A percentile compares a stretch with the other conserved stretches of the same genome.
These are phyloP conservation scores for Aspergillus pseudonomiae DNA, from an alignment of 2,329 filamentous ascomycete genomes.

Conservation along the genomic window DNA sequence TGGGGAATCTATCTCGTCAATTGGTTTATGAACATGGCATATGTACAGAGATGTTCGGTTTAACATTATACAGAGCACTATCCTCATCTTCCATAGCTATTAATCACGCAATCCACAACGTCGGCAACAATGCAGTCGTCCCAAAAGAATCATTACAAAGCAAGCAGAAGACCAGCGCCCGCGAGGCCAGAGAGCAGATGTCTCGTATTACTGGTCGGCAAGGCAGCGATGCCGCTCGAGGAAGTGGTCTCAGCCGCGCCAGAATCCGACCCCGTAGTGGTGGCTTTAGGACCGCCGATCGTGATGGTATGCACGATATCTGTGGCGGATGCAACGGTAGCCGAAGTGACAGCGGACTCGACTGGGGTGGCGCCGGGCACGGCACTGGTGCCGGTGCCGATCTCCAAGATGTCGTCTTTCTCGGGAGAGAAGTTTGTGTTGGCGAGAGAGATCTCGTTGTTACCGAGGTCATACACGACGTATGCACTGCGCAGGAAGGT, in stretches of 20 bases:
- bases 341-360: constrained; percentile 10
- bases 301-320: not conserved
- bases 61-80: not conserved
- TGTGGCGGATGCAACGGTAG: constrained; percentile 15
- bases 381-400: constrained; percentile 48
- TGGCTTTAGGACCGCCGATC: not conserved
- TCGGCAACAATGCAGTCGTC: not conserved
- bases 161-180: constrained; percentile 23
- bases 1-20: not conserved
- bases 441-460: constrained; percentile 71
- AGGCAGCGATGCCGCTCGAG: constrained; percentile 16
- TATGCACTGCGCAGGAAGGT: constrained; percentile 76
- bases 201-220: constrained; percentile 18
- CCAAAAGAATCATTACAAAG: constrained; percentile 13
- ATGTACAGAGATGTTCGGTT: not conserved
- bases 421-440: constrained; percentile 66
- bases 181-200: constrained; percentile 24
- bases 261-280: not conserved
- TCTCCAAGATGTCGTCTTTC: constrained; percentile 53
- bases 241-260: constrained; percentile 11
- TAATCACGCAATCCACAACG: not conserved
- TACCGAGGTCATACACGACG: constrained; percentile 73
- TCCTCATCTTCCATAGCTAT: not conserved
- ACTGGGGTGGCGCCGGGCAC: constrained; percentile 53
- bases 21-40: not conserved